phyloP scores from a whole-genome alignment of 2,329 filamentous ascomycete species.

The Alternaria sp. region DNA sequence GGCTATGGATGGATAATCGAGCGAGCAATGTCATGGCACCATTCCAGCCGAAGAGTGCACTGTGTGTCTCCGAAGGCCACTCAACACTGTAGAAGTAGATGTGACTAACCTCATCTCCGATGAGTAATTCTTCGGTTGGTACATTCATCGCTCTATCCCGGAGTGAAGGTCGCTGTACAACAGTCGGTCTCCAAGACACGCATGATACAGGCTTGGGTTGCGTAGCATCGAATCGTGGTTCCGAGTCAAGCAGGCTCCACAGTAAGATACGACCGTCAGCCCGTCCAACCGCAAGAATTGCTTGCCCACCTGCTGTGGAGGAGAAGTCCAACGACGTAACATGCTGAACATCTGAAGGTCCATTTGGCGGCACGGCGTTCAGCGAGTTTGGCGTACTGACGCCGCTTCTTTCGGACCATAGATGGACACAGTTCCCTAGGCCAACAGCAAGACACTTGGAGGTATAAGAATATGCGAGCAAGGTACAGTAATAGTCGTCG shows the following conservation, averaged over 20 bases:
- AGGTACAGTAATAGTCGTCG: constrained; percentile 95
- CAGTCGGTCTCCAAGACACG: constrained; percentile 79
- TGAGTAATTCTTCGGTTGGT: constrained; percentile 81
- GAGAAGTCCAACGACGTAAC: constrained; percentile 93
- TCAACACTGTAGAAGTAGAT: constrained; percentile 91
- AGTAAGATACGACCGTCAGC: constrained; percentile 79
- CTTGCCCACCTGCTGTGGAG: constrained; percentile 75
- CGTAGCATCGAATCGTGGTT: constrained; percentile 76
- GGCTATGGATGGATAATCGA: constrained; percentile 79
- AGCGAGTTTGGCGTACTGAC: constrained; percentile 67
- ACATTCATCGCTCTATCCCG: constrained; percentile 62
- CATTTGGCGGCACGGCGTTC: constrained; percentile 59
- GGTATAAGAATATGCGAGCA: constrained; percentile 82
- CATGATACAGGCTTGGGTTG: constrained; percentile 80
- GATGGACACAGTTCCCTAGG: constrained; percentile 79
- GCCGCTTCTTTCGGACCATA: constrained; percentile 82
- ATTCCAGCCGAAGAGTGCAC: constrained; percentile 76
- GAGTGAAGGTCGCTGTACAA: constrained; percentile 60
- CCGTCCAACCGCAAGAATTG: constrained; percentile 85
- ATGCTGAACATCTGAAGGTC: constrained; percentile 49
- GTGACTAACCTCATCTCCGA: constrained; percentile 83
- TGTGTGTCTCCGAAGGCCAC: constrained; percentile 70
- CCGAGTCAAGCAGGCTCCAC: constrained; percentile 76
- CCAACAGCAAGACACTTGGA: constrained; percentile 84
- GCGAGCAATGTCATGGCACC: constrained; percentile 81